These are phyloP conservation scores for Aspergillus indologenus DNA, from an alignment of 495 filamentous ascomycete genomes.

Conservation along the genomic window DNA sequence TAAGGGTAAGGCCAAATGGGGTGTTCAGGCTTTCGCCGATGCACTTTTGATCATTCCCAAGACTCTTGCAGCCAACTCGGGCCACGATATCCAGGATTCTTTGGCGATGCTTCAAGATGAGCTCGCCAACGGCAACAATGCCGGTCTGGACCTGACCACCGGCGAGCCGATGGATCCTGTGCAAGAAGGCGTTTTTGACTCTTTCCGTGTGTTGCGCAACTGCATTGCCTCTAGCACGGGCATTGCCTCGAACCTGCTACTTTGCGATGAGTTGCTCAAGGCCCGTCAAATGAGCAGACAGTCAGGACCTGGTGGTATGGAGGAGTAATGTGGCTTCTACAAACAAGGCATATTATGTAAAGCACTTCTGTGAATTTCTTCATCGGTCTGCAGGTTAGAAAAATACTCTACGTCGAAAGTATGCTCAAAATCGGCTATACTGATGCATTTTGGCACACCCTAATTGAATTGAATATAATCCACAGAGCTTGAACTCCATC, in stretches of 20 bases:
- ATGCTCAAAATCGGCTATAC: conserved; percentile 1
- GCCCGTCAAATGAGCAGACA: conserved; percentile 82
- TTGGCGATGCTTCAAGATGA: conserved; percentile 87
- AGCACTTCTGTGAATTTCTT: not conserved
- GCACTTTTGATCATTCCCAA: conserved; percentile 93
- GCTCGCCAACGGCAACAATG: conserved; percentile 74
- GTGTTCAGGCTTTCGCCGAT: conserved; percentile 91
- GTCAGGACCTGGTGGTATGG: conserved; percentile 44
- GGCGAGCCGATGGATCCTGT: conserved; percentile 96
- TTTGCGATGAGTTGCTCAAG: conserved; percentile 97
- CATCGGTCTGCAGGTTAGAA: conserved; percentile 4
- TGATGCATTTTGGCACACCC: conserved; percentile 1
- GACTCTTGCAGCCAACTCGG: conserved; percentile 92
- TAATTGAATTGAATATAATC: not conserved
- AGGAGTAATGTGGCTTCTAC: conserved; percentile 36
- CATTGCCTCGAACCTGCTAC: conserved; percentile 90
- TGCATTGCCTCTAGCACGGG: conserved; percentile 89
- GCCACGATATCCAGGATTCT: conserved; percentile 91
- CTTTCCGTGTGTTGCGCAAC: conserved; percentile 90
- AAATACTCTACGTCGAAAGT: conserved; percentile 4
- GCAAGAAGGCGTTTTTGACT: conserved; percentile 90
- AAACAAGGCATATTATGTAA: not conserved
- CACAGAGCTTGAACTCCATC: not conserved
- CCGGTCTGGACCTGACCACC: conserved; percentile 79
- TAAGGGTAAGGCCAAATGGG: conserved; percentile 96